phyloP scores from a whole-genome alignment of 1,284 basidiomycete genomes.

The Macrocystidia cucumis region DNA sequence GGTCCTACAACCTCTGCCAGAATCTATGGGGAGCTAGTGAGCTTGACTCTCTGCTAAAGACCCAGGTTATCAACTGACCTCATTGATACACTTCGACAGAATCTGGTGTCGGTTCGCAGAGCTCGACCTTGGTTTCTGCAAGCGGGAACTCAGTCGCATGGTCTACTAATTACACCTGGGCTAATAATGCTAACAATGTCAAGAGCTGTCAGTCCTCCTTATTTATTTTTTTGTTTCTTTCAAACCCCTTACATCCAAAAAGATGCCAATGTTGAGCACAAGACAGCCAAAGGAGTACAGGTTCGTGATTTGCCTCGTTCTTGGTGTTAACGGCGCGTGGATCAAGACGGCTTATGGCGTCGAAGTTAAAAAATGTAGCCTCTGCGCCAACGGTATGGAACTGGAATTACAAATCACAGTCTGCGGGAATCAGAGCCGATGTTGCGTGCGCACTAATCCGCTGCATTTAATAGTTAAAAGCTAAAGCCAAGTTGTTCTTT shows the following conservation, averaged over 20 bases:
- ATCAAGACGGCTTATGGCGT: slow-evolving; percentile 1
- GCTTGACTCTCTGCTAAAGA: slow-evolving; percentile 9
- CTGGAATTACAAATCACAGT: slow-evolving; percentile 39
- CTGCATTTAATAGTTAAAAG: background rate
- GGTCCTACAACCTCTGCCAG: slow-evolving; percentile 44
- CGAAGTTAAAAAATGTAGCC: slow-evolving; percentile 30
- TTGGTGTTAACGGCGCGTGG: background rate
- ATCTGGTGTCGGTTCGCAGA: slow-evolving; percentile 42
- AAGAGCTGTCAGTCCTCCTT: slow-evolving; percentile 39
- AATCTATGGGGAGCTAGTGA: slow-evolving; percentile 46
- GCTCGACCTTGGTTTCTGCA: slow-evolving; percentile 36
- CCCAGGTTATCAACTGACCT: background rate
- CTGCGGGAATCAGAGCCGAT: slow-evolving; percentile 42
- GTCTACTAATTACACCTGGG: slow-evolving; percentile 51
- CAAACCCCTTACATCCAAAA: background rate
- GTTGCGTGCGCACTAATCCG: slow-evolving; percentile 30
- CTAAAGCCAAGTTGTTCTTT: too few relatives aligned
- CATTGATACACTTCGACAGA: slow-evolving; percentile 13
- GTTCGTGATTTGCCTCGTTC: slow-evolving; percentile 14
- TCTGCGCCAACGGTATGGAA: slow-evolving; percentile 42
- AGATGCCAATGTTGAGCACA: slow-evolving; percentile 40
- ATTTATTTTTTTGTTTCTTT: too few relatives aligned
- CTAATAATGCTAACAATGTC: slow-evolving; percentile 41
- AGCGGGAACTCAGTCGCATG: slow-evolving; percentile 37
- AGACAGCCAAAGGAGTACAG: slow-evolving; percentile 38